Percentiles rank a stretch among this genome's conserved stretches.
Conservation (phyloP, 352 stramenopile species). For the Phytophthora rubi region DNA sequence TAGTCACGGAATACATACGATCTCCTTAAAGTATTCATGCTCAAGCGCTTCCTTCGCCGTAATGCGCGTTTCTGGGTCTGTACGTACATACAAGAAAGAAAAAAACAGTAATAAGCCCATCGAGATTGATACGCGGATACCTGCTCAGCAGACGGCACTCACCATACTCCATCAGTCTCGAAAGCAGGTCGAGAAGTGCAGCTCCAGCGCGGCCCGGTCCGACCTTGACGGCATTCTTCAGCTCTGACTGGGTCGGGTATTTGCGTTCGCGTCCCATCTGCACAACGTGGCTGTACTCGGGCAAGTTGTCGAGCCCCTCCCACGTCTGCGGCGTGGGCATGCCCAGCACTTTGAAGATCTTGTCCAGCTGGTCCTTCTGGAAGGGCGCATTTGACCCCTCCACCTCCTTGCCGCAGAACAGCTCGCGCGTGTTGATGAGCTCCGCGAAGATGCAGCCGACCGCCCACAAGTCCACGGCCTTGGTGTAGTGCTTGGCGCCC, state of each 20-base stretch:
- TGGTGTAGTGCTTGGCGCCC: slow-evolving; percentile 93
- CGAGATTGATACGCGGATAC: no score
- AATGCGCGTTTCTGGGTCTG: slow-evolving; percentile 91
- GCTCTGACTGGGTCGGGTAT: slow-evolving; percentile 82
- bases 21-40: slow-evolving; percentile 94
- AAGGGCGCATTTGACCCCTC: slow-evolving; percentile 89
- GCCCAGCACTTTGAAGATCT: slow-evolving; percentile 92
- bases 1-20: slow-evolving; percentile 48
- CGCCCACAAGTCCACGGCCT: slow-evolving; percentile 96
- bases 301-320: slow-evolving; percentile 84
- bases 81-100: background rate
- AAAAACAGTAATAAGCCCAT: background rate
- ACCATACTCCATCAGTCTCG: slow-evolving; percentile 86
- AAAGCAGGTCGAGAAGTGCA: slow-evolving; percentile 80
- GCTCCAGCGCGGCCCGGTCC: slow-evolving; percentile 70
- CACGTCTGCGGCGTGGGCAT: slow-evolving; percentile 86
- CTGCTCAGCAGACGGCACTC: slow-evolving; percentile 1
- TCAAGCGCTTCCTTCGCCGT: slow-evolving; percentile 91
- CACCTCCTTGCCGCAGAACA: slow-evolving; percentile 91
- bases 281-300: slow-evolving; percentile 84
- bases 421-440: slow-evolving; percentile 85
- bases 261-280: slow-evolving; percentile 88
- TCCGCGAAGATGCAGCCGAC: slow-evolving; percentile 97
- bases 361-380: slow-evolving; percentile 91
- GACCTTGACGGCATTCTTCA: slow-evolving; percentile 89